These are phyloP conservation scores for Claviceps sp. DNA, from an alignment of 2,329 filamentous ascomycete genomes.

Conservation along the genomic window DNA sequence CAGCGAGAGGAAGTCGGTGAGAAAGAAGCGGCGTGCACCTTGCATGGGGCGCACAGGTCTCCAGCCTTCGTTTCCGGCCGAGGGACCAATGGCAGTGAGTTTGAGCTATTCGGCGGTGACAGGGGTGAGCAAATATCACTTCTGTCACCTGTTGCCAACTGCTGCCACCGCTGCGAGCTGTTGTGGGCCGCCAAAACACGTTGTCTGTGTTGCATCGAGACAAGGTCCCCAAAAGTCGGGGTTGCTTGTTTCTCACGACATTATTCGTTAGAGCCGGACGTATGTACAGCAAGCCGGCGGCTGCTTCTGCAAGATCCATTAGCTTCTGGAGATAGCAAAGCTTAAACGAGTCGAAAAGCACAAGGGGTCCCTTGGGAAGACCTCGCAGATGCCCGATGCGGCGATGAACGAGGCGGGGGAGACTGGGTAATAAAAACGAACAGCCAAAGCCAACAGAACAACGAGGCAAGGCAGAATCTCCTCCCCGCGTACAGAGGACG, in stretches of 20 bases:
- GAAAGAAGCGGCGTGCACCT: constrained; percentile 4
- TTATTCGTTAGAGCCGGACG: neutral
- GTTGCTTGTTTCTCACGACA: neutral
- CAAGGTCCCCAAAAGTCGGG: neutral
- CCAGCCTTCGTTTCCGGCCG: neutral
- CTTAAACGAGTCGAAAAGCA: neutral
- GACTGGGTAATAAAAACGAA: neutral
- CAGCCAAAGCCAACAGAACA: neutral
- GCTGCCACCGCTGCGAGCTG: constrained; percentile 2
- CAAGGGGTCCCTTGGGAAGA: neutral
- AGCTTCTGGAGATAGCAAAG: neutral
- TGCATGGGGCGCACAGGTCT: constrained; percentile 3
- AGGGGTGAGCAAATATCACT: constrained; percentile 1
- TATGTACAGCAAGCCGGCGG: neutral
- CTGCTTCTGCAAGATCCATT: neutral
- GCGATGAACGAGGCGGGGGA: neutral
- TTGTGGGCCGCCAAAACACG: constrained; percentile 5
- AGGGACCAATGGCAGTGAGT: constrained; percentile 9
- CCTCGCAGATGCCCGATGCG: neutral
- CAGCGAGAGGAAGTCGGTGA: constrained; percentile 5
- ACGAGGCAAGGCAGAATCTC: neutral
- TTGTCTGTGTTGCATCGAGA: constrained; percentile 2
- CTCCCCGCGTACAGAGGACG: neutral
- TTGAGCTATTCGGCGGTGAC: constrained; percentile 11
- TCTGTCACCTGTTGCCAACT: neutral